Base-by-base conservation (phyloP, 1,284 basidiomycete species). In the Apiotrichum akiyoshidainum region DNA sequence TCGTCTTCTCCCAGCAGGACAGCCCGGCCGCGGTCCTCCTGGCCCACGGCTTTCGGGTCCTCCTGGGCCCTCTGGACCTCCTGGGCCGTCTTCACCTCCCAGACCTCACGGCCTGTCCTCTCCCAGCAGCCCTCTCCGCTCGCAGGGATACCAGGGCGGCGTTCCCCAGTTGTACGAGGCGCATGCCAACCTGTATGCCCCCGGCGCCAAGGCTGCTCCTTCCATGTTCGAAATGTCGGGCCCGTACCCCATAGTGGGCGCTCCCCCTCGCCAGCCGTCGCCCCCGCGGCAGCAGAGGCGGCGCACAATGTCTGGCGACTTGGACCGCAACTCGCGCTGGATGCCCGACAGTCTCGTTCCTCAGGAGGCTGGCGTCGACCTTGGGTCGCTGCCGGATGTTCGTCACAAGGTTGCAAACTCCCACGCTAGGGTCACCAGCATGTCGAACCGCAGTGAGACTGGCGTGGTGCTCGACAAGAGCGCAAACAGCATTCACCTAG, bases 181-280 rank as follows among this genome's bases (percentile, higher is more conserved):
- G n/a, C 35, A 39, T 19, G 35, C 19, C 13, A 35, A 50, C 21
- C 48, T 50, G n/a, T 33, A 7, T 17, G 19, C 48, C 5, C 48
- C 48, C 4, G 48, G 48, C 8, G 35, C 37, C 6, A 19, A 17
- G 19, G 35, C 35, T 5, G 21, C 48, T 19, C 48, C 48, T 8
- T n/a, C 35, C 11, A n/a, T 5, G 12, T 40, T 50, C 11, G 33
- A 50, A 17, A 50, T 50, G 48, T 50, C 48, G n/a, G 48, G 48
- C n/a, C 48, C 48, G 48, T 50, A 50, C 21, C 48, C 48, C 22
- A 50, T 50, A 13, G 48, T 50, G 35, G 35, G 35, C 35, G 35
- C 48, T 19, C 12, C 48, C 1, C 35, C 48, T 5, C 21, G 46
- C 33, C 17, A 14, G 14, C 46, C 16, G 22, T 33, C 14, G 7